Conservation (phyloP, 768 basidiomycete genomes). For the Agrocybe pediades region DNA sequence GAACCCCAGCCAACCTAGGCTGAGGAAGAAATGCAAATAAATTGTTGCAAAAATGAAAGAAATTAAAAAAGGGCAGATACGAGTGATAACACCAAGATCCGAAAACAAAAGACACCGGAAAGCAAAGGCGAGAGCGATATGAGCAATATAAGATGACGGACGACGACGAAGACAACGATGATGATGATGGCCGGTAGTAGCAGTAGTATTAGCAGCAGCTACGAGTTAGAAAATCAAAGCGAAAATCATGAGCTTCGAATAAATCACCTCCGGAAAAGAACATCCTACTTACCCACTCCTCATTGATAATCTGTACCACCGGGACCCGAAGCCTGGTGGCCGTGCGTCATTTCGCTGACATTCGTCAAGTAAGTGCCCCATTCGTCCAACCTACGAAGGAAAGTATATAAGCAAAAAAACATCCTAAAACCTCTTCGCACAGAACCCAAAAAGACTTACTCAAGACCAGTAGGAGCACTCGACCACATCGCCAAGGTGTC, state of each 20-base stretch:
- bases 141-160: too few relatives aligned
- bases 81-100: not conserved
- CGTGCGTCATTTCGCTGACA: constrained; percentile 37
- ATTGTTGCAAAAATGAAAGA: not conserved
- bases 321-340: constrained; percentile 8
- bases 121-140: not conserved
- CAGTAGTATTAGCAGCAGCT: too few relatives aligned
- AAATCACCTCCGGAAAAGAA: too few relatives aligned
- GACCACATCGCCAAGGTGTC: constrained; percentile 72
- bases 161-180: too few relatives aligned
- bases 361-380: constrained; percentile 47
- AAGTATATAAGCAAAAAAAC: not conserved
- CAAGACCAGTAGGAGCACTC: constrained; percentile 62
- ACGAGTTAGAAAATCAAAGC: too few relatives aligned
- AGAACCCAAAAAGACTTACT: constrained; percentile 42
- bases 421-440: not conserved
- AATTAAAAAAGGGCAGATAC: not conserved
- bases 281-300: not conserved
- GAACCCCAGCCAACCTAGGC: too few relatives aligned
- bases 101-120: too few relatives aligned
- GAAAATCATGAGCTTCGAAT: too few relatives aligned
- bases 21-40: too few relatives aligned
- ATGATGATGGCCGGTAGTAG: too few relatives aligned
- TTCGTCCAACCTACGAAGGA: constrained; percentile 39
- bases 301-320: not conserved